Evolutionary conservation across 164 flowering plant species (phyloP).

Genomic region (Dillenia turbinata): DNA sequence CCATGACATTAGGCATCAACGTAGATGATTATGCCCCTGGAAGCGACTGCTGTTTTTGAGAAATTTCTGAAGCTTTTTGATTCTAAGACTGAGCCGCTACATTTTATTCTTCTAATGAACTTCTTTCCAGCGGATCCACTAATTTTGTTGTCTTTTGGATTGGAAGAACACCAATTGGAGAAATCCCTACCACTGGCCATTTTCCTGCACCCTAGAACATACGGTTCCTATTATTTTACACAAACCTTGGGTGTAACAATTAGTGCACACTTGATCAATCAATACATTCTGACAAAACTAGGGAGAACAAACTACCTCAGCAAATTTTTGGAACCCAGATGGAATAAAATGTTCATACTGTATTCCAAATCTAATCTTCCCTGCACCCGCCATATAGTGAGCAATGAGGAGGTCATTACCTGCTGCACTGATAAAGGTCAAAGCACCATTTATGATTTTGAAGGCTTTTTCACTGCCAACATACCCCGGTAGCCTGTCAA

Average conservation of each 20-base stretch:
- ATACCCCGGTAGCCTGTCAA: conserved; percentile 19
- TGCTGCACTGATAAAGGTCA: conserved; percentile 49
- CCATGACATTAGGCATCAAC: conserved; percentile 24
- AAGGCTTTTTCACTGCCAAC: conserved; percentile 34
- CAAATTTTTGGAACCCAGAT: conserved; percentile 6
- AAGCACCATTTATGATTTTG: conserved; percentile 21
- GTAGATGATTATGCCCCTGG: conserved; percentile 30
- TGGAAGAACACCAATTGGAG: conserved; percentile 55
- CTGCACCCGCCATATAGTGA: conserved; percentile 20
- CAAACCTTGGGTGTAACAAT: too few relatives aligned
- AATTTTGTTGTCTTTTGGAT: conserved; percentile 25
- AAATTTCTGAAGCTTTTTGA: conserved; percentile 27
- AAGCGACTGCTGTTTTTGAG: conserved; percentile 14
- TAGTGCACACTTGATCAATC: too few relatives aligned
- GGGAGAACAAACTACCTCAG: conserved; percentile 22
- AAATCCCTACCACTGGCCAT: conserved; percentile 33
- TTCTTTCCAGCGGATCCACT: neutral
- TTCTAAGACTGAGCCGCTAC: conserved; percentile 39
- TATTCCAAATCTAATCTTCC: conserved; percentile 18
- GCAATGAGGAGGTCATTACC: conserved; percentile 47
- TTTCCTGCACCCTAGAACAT: conserved; percentile 34
- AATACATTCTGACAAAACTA: too few relatives aligned
- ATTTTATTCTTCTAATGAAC: conserved; percentile 36
- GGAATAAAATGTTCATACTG: conserved; percentile 45
- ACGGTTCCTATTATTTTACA: conserved; percentile 25